Base-by-base conservation (phyloP, 257 asterid genomes). In the Linderniella brevidens region DNA sequence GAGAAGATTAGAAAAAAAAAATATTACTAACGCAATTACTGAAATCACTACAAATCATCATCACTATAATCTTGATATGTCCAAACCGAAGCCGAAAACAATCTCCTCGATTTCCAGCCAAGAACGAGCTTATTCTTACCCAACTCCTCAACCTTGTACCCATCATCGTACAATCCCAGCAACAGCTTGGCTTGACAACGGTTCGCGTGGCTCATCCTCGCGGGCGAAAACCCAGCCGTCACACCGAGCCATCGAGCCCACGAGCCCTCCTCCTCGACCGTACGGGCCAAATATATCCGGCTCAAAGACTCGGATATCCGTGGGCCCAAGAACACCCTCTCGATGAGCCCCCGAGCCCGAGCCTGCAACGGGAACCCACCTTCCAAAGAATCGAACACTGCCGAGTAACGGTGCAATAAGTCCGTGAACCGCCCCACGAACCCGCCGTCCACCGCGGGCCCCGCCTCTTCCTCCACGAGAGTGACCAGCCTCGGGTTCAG, bases 321-420 rank as follows among this genome's bases (percentile, higher is more conserved):
- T 0, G 93, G 93, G 5, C 93, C 84, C 8, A 84, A 17, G 14
- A 77, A 79, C 0, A 84, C 79, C 7, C 81, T 69, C 37, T 80
- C 95, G 9, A 84, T 90, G 0, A 84, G 53, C 3, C 74, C 71
- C 14, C 90, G 54, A 0, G 92, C 79, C 1, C 69, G 65, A 3
- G 71, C 56, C 43, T 84, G 93, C 72, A 77, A 62, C 0, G 95
- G 95, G 13, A 84, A 84, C 8, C 93, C 95, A 0, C 83, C 86
- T 56, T 84, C 95, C 0, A 84, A 62, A 0, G 95, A 77, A 51
- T 84, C 95, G 1, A 62, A 84, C 8, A 84, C 18, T 0, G 92
- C 77, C 0, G 93, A 84, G 38, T 70, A 84, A 49, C 73, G 90
- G 41, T 84, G 93, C 52, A 84, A 50, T 0, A 75, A 57, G 16